Conservation (phyloP, 2,329 filamentous ascomycete species). For the Aureobasidium sp. region DNA sequence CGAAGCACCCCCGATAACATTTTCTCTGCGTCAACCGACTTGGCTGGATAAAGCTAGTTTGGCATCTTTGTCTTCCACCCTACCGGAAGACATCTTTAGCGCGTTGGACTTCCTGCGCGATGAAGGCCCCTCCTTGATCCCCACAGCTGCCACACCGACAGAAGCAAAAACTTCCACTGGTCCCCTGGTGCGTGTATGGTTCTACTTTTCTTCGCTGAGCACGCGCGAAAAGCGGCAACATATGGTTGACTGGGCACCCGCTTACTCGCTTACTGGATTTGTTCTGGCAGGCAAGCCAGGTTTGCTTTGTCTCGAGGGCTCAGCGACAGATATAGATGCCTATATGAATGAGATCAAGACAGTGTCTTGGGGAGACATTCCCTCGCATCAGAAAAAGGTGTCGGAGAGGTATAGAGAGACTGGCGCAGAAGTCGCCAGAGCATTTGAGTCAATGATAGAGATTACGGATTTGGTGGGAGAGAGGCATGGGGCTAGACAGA, state of each 20-base stretch:
- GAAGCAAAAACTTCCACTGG: background rate
- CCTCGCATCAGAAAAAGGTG: conserved; percentile 54
- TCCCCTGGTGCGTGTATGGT: conserved; percentile 48
- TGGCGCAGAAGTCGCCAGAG: conserved; percentile 26
- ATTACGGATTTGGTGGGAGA: conserved; percentile 44
- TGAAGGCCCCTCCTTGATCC: conserved; percentile 24
- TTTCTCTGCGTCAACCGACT: conserved; percentile 40
- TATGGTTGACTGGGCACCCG: conserved; percentile 45
- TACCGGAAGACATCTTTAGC: conserved; percentile 36
- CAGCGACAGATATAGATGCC: conserved; percentile 41
- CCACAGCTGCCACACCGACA: background rate
- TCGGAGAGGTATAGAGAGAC: conserved; percentile 46
- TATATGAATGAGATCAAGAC: conserved; percentile 59
- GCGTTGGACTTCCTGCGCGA: conserved; percentile 40
- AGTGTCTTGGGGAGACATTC: conserved; percentile 55
- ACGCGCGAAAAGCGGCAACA: conserved; percentile 52
- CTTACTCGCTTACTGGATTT: conserved; percentile 50
- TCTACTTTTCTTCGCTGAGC: conserved; percentile 55
- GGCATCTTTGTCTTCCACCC: conserved; percentile 15
- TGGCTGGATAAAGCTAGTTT: conserved; percentile 47
- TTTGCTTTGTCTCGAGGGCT: conserved; percentile 45
- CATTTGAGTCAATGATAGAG: conserved; percentile 49
- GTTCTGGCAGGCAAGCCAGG: conserved; percentile 54
- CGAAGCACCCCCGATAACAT: conserved; percentile 36
- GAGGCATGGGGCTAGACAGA: conserved; percentile 41